Base-by-base conservation (phyloP, 257 asterid species). In the Eucommia ulmoides region DNA sequence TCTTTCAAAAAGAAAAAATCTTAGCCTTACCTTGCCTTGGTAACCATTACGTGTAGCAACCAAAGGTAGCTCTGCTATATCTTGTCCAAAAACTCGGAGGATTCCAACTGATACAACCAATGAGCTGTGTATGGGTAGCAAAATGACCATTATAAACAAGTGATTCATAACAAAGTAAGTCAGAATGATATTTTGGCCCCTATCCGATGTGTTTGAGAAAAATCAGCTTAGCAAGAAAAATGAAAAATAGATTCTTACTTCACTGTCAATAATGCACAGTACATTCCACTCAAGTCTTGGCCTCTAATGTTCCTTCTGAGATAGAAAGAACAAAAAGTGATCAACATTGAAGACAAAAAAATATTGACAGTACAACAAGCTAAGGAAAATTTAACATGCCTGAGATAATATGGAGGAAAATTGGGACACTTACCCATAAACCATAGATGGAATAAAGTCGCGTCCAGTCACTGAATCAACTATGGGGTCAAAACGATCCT, bases 401-500 rank as follows among this genome's bases (percentile, higher is more conserved):
- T 24, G 52, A 23, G 50, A 17, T 23, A 53, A 54, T 48, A 24
- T 23, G 50, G 44, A 12, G 12, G 24, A 47, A 23, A 38, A 52
- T 7, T 8, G 11, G 19, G 25, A 16, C 55, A 4, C 68, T 72
- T 77, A 89, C 98, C 98, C 96, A 41, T 74, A 65, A 51, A 89
- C 92, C 94, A 89, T 62, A 49, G 68, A 58, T 1, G 94, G 92
- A 58, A 89, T 86, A 56, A 89, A 80, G 72, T 89, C 94, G 41
- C 78, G 77, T 49, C 76, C 63, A 19, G 83, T 78, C 59, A 71
- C 76, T 25, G 85, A 72, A 71, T 84, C 88, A 50, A 82, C 81
- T 48, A 89, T 86, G 45, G 94, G 92, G 59, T 78, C 93, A 62
- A 89, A 85, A 10, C 73, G 85, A 63, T 86, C 93, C 95, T 91